A percentile compares a stretch with the other conserved stretches of the same genome.
phyloP scores from a whole-genome alignment of 192 early-diverging fungal species.

The Paraglomus brasilianum region DNA sequence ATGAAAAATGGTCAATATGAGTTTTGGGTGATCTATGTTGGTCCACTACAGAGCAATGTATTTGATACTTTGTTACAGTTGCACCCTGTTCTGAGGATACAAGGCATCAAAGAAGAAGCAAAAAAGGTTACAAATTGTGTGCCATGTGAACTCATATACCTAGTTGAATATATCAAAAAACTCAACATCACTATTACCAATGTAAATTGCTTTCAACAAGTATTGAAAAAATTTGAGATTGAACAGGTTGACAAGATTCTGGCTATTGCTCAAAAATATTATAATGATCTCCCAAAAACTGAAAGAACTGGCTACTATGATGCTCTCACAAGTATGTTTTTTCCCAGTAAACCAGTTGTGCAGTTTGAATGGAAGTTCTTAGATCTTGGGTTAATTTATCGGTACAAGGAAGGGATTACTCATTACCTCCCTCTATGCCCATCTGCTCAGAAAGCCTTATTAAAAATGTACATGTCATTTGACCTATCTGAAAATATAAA shows the following conservation, averaged over 20 bases:
- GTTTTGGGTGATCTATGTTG: slow-evolving; percentile 30
- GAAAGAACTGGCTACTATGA: slow-evolving; percentile 19
- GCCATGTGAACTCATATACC: slow-evolving; percentile 33
- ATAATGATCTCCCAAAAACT: neutral
- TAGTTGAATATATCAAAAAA: slow-evolving; percentile 17
- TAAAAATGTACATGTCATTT: slow-evolving; percentile 35
- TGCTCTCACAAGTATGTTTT: slow-evolving; percentile 33
- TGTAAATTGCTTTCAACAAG: slow-evolving; percentile 18
- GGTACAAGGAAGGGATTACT: slow-evolving; percentile 26
- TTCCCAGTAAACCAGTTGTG: slow-evolving; percentile 15
- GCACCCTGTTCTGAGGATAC: slow-evolving; percentile 17
- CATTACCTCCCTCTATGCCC: slow-evolving; percentile 33
- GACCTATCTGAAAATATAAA: slow-evolving; percentile 28
- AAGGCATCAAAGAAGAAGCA: slow-evolving; percentile 25
- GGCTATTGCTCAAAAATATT: slow-evolving; percentile 17
- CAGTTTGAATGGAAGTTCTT: slow-evolving; percentile 38
- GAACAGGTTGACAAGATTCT: slow-evolving; percentile 6
- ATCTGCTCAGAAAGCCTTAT: slow-evolving; percentile 33
- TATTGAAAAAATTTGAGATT: slow-evolving; percentile 8
- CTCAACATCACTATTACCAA: slow-evolving; percentile 12
- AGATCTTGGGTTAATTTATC: slow-evolving; percentile 37
- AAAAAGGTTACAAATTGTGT: slow-evolving; percentile 34
- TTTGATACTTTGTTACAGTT: slow-evolving; percentile 24
- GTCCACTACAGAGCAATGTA: slow-evolving; percentile 28
- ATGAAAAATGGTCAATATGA: slow-evolving; percentile 23